These are phyloP conservation scores for Stylosanthes scabra DNA, from an alignment of 331 rosid species.

Conservation along the genomic window DNA sequence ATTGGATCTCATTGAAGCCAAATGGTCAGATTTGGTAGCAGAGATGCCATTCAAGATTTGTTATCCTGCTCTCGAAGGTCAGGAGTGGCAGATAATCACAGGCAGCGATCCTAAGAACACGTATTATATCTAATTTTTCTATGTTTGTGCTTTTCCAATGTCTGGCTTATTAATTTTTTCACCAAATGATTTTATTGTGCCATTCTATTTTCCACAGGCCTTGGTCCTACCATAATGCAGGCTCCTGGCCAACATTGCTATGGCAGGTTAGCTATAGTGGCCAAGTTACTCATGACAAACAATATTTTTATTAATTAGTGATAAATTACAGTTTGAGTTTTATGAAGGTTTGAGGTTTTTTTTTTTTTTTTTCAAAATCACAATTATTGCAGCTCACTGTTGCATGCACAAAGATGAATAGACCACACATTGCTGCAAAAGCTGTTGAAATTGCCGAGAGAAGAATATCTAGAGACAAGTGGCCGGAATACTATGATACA, in stretches of 20 bases:
- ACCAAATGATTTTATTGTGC: conserved; percentile 10
- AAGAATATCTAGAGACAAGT: conserved; percentile 68
- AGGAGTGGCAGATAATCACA: conserved; percentile 88
- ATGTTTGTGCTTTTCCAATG: not conserved
- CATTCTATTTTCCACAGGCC: conserved; percentile 60
- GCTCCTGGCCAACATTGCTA: conserved; percentile 92
- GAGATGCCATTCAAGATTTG: conserved; percentile 91
- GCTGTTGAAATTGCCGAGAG: conserved; percentile 74
- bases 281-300: not conserved
- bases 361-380: conserved; percentile 1
- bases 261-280: conserved; percentile 76
- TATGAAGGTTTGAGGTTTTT: conserved; percentile 4
- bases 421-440: conserved; percentile 78
- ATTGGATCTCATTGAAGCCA: conserved; percentile 81
- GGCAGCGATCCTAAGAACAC: conserved; percentile 94
- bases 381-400: conserved; percentile 74
- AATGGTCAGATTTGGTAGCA: conserved; percentile 88
- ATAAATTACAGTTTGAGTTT: conserved; percentile 8
- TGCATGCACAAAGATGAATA: conserved; percentile 85
- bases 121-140: conserved; percentile 46
- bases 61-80: conserved; percentile 90
- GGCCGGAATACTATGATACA: conserved; percentile 92
- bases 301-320: not conserved
- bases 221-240: conserved; percentile 91
- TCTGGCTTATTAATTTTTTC: conserved; percentile 18